Conservation (phyloP, 1,139 yeast species). For the Geotrichum bryndzae region DNA sequence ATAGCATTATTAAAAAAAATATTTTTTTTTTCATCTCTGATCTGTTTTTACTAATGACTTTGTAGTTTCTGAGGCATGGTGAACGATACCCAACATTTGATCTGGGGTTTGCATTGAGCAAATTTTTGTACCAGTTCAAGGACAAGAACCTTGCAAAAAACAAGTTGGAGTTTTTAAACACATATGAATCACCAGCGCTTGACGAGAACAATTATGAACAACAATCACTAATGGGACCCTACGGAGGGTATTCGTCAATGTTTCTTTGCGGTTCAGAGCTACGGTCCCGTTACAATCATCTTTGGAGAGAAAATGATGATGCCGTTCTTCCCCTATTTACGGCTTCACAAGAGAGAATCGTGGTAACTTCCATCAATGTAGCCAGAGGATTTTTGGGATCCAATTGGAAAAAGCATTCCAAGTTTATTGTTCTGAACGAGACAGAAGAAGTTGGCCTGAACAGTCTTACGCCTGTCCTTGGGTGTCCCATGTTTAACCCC, state of each 20-base stretch:
- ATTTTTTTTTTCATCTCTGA: not conserved
- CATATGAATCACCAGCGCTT: conserved; percentile 35
- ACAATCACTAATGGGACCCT: conserved; percentile 29
- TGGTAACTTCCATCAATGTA: conserved; percentile 38
- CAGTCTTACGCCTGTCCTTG: conserved; percentile 35
- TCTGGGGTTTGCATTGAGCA: not conserved
- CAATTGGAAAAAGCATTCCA: conserved; percentile 31
- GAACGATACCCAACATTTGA: conserved; percentile 53
- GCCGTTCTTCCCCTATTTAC: conserved; percentile 35
- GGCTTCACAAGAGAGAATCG: conserved; percentile 39
- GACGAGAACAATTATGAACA: not conserved
- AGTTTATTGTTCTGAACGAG: conserved; percentile 37
- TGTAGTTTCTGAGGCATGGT: conserved; percentile 57
- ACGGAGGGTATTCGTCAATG: conserved; percentile 34
- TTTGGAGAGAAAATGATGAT: conserved; percentile 31
- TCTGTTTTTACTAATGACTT: conserved; percentile 21
- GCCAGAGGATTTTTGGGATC: conserved; percentile 41
- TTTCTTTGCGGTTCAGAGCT: conserved; percentile 32
- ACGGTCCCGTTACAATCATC: conserved; percentile 36
- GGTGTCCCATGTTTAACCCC: conserved; percentile 21
- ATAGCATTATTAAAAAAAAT: not conserved
- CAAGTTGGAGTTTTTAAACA: conserved; percentile 38
- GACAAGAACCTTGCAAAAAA: conserved; percentile 24
- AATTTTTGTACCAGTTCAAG: conserved; percentile 7
- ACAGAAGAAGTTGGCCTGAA: conserved; percentile 38